phyloP scores from a whole-genome alignment of 2,329 filamentous ascomycete genomes.

The Drechslerella stenobrocha region DNA sequence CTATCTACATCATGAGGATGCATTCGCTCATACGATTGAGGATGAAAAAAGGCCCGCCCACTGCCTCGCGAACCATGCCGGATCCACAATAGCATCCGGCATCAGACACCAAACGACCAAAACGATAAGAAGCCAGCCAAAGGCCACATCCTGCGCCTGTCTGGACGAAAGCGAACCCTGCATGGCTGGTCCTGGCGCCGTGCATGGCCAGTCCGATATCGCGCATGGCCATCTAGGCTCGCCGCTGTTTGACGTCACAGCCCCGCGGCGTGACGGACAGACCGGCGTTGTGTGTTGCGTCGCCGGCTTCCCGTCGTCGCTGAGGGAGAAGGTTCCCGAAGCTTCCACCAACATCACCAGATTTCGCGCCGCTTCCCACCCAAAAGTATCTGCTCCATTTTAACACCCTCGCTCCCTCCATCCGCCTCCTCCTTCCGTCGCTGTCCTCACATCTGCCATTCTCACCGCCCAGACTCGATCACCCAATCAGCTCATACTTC shows the following conservation, averaged over 20 bases:
- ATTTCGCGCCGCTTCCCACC: neutral
- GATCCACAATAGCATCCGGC: too few species aligned
- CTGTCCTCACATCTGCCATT: neutral
- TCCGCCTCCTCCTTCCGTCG: neutral
- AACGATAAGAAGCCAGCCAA: too few species aligned
- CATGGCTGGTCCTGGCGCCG: too few species aligned
- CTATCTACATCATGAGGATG: too few species aligned
- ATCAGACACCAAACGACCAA: too few species aligned
- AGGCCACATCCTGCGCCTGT: too few species aligned
- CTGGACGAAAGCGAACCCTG: too few species aligned
- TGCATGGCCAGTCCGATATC: neutral
- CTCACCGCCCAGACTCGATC: neutral
- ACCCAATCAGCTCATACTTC: too few species aligned
- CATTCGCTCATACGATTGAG: too few species aligned
- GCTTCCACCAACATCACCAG: constrained; percentile 34
- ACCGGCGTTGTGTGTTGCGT: constrained; percentile 26
- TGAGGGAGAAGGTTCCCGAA: constrained; percentile 44
- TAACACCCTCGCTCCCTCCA: constrained; percentile 22
- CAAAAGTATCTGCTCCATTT: constrained; percentile 6
- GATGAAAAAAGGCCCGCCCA: too few species aligned
- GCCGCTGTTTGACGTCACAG: constrained; percentile 39
- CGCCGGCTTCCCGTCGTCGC: constrained; percentile 3
- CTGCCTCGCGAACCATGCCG: too few species aligned
- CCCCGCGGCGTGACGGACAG: constrained; percentile 1
- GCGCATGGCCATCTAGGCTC: neutral